These are phyloP conservation scores for Aspergillus novofumigatus DNA, from an alignment of 2,329 filamentous ascomycete genomes.

Conservation along the genomic window DNA sequence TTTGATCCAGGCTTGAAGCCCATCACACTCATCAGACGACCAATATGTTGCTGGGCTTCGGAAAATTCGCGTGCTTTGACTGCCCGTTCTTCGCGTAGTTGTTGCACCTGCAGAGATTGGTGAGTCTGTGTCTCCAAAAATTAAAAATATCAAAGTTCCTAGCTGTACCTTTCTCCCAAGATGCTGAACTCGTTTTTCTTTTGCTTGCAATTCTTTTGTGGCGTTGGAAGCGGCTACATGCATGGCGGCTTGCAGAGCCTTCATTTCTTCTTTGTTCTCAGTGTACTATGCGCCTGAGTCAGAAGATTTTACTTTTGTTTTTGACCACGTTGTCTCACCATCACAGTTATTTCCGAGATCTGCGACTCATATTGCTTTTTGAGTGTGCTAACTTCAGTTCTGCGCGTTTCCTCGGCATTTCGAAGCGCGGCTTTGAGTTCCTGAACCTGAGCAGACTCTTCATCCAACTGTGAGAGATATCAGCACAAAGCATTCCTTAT, in stretches of 20 bases:
- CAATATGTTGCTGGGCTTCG: slow-evolving; percentile 37
- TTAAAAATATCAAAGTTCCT: not conserved
- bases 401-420: slow-evolving; percentile 17
- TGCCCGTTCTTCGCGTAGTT: slow-evolving; percentile 31
- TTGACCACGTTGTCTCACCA: slow-evolving; percentile 18
- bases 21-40: slow-evolving; percentile 37
- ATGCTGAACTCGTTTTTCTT: slow-evolving; percentile 27
- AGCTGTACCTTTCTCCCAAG: slow-evolving; percentile 31
- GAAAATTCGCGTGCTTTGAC: slow-evolving; percentile 37
- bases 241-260: slow-evolving; percentile 21
- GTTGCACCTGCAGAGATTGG: slow-evolving; percentile 25
- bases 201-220: slow-evolving; percentile 26
- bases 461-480: slow-evolving; percentile 19
- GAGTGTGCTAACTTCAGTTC: slow-evolving; percentile 16
- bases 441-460: slow-evolving; percentile 19
- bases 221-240: slow-evolving; percentile 21
- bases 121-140: not conserved
- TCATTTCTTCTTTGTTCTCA: slow-evolving; percentile 23
- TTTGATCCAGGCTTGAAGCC: slow-evolving; percentile 26
- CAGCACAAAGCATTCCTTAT: not conserved
- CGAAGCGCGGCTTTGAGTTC: slow-evolving; percentile 18
- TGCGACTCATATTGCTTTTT: slow-evolving; percentile 19
- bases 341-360: slow-evolving; percentile 12
- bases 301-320: not conserved
- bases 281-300: slow-evolving; percentile 14